A percentile compares a stretch with the other conserved stretches of the same genome.
phyloP scores from a whole-genome alignment of 2,329 filamentous ascomycete species.

The Sporothrix curviconia region DNA sequence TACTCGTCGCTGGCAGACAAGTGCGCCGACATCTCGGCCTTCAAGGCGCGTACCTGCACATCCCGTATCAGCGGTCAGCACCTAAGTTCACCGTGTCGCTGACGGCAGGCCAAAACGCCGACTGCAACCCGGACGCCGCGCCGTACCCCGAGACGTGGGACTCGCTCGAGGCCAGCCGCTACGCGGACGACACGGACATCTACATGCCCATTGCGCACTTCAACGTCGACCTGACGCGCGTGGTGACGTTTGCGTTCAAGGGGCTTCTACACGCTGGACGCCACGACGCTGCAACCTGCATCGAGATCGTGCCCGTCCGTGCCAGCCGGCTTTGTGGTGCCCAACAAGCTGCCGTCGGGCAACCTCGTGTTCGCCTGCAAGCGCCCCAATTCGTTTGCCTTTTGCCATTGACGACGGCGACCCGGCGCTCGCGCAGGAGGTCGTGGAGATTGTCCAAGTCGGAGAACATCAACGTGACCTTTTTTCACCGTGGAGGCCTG shows the following conservation, averaged over 20 bases:
- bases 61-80: constrained; percentile 56
- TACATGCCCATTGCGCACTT: constrained; percentile 64
- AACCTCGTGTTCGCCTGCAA: constrained; percentile 57
- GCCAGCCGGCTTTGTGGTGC: constrained; percentile 45
- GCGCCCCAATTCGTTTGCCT: constrained; percentile 63
- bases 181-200: constrained; percentile 47
- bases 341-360: constrained; percentile 55
- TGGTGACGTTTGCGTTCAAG: constrained; percentile 55
- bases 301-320: constrained; percentile 55
- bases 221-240: constrained; percentile 49
- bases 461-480: constrained; percentile 59
- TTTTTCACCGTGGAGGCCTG: constrained; percentile 63
- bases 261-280: constrained; percentile 53
- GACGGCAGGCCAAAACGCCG: constrained; percentile 59
- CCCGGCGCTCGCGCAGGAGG: constrained; percentile 51
- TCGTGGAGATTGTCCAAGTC: constrained; percentile 56
- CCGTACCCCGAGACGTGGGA: constrained; percentile 64
- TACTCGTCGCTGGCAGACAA: constrained; percentile 32
- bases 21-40: constrained; percentile 50
- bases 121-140: constrained; percentile 47
- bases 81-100: constrained; percentile 57
- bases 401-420: constrained; percentile 66
- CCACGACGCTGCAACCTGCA: constrained; percentile 46
- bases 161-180: constrained; percentile 57
- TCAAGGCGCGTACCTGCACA: constrained; percentile 56